Conservation (phyloP, 129 eudicot genomes). For the Logfia minima region DNA sequence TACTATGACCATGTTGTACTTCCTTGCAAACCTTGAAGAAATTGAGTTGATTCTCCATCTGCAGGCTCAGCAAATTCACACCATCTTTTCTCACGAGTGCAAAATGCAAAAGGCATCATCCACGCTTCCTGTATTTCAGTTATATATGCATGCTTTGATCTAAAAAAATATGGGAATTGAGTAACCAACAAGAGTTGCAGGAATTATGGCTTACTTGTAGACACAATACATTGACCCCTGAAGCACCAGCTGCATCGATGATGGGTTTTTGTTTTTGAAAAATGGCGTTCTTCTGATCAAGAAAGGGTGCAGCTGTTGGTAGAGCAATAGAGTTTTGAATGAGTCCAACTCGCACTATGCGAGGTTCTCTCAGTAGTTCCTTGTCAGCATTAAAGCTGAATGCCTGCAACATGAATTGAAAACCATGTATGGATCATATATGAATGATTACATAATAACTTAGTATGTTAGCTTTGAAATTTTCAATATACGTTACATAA, state of each 20-base stretch:
- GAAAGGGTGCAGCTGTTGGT: conserved; percentile 73
- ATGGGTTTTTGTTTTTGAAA: conserved; percentile 82
- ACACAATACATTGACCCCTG: conserved; percentile 91
- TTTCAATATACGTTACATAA: too few relatives aligned
- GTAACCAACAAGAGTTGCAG: conserved; percentile 1
- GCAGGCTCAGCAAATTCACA: conserved; percentile 95
- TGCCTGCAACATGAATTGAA: conserved; percentile 49
- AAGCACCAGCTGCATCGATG: conserved; percentile 89
- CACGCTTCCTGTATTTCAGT: conserved; percentile 76
- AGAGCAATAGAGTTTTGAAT: conserved; percentile 82
- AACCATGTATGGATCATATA: neutral
- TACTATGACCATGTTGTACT: conserved; percentile 87
- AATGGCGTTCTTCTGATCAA: conserved; percentile 72
- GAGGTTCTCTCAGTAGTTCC: conserved; percentile 81
- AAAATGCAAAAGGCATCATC: conserved; percentile 99
- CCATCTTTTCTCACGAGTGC: conserved; percentile 98
- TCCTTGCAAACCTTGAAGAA: conserved; percentile 81
- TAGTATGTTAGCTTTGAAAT: too few relatives aligned
- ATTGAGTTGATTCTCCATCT: conserved; percentile 90
- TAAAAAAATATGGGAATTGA: conserved; percentile 4
- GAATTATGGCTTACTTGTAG: conserved; percentile 64
- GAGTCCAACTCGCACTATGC: conserved; percentile 81
- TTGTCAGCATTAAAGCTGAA: conserved; percentile 71
- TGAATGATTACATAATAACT: neutral
- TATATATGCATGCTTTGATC: neutral